Evolutionary conservation across 1,139 yeast species (phyloP), one percentile per base, ranked within the genome.

Genomic region (Suhomyces chickasaworum): DNA sequence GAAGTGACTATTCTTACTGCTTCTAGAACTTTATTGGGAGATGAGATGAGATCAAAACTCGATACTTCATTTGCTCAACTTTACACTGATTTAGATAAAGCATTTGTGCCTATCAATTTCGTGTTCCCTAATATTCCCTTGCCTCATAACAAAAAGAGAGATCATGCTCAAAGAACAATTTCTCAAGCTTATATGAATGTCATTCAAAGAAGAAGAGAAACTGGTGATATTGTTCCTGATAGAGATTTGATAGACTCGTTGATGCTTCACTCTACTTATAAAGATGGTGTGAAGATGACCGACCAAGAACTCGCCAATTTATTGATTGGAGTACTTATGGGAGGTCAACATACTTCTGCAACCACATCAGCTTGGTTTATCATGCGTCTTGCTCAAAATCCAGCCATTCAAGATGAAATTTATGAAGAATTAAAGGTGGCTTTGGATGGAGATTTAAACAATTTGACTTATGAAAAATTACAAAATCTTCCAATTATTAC

Each of bases 321-420:
- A 64, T 77, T 90, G 65, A 93, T 93, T 66, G 99, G 98, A 61
- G 84, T 93, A 42, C 78, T 93, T 50, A 93, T 93, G 99, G 99
- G 99, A 58, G 99, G 99, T 52, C 99, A 93, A 73, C 99, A 93
- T 68, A 93, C 99, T 25, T 87, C 96, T 55, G 95, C 98, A 36
- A 81, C 98, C 17, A 93, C 99, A 15, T 88, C 96, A 36, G 86
- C 97, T 17, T 93, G 99, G 99, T 83, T 84, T 59, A 73, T 93
- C 62, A 78, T 93, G 54, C 98, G 93, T 63, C 77, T 93, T 53
- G 98, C 90, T 53, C 93, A 86, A 61, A 75, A 81, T 55, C 93
- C 95, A 31, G 84, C 87, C 37, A 69, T 91, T 48, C 96, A 89
- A 70, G 88, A 91, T 50, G 85, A 83, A 59, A 68, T 93, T 45